Evolutionary conservation across 306 rosid species (phyloP), one percentile per base, ranked within the genome.

Genomic region (Quercus gilva): DNA sequence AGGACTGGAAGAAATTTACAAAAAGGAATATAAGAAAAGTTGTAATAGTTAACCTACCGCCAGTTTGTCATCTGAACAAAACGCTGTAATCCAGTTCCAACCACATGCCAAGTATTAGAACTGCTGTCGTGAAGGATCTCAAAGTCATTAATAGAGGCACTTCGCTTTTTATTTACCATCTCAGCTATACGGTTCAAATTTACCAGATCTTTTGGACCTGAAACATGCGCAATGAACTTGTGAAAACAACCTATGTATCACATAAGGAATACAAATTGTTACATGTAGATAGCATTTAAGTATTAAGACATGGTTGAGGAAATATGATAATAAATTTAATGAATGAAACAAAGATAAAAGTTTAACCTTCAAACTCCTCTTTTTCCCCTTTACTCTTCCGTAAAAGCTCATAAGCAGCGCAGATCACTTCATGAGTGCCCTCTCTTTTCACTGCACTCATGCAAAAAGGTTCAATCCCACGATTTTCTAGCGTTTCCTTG

Each of bases 41-140:
- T 49, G 49, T 21, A 73, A 55, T 71, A 67, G 61, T 73, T 71
- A 83, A 88, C 90, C 61, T 74, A 93, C 99, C 96, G 83, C 96
- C 97, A 95, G 87, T 93, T 93, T 83, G 94, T 95, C 99, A 93
- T 95, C 87, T 91, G 99, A 75, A 89, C 89, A 88, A 95, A 95
- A n/a, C 97, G 93, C 74, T 91, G 91, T 83, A 95, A 82, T 61
- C 98, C 97, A 81, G 97, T 58, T 81, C 99, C 99, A 75, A 87
- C 86, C 31, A 95, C 92, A 72, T 79, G 90, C 99, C 99, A 95
- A 56, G 74, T 61, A 67, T 85, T 86, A 74, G 96, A 83, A 70
- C 56, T 53, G 11, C 81, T 86, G 37, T 95, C 97, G 55, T 78
- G 91, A 80, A 83, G 72, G 82, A 95, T 88, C 86, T 91, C 97